Base-by-base conservation (phyloP, 1,284 basidiomycete genomes). In the Schizophyllum commune region DNA sequence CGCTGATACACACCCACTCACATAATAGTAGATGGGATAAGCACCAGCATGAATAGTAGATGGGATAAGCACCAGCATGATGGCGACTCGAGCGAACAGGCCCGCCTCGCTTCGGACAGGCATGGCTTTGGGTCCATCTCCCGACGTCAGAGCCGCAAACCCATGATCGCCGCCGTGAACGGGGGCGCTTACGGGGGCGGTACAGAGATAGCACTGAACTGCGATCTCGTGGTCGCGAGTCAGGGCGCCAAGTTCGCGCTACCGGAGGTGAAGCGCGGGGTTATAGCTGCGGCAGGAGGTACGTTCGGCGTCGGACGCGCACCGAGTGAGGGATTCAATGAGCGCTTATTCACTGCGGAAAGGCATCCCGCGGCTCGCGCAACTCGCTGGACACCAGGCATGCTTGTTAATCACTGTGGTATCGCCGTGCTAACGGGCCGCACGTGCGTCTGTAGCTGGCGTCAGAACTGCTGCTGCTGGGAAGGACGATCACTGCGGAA, bases 161-260 rank as follows among this genome's bases (percentile, higher is more conserved):
- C 91, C 7, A 83, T 93, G 64, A 89, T 95, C 58, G 90, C 91
- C 19, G 92, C 92, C 2, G 88, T 94, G 1, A 86, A 89, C 66
- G 92, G 92, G 13, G 80, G 85, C 32, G 86, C 89, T 2, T 88
- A 88, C 65, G 93, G 92, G 13, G 93, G 92, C 4, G 93, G 91
- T 1, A 79, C 85, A 53, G 92, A 95, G 70, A 83, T 93, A 58
- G 65, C 92, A 55, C 70, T 94, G 8, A 94, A 94, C 65, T 93
- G 90, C 66, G 92, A 95, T 70, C 71, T 94, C 27, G 89, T 94
- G 33, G 75, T 96, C n/a, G 88, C 91, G 1, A 82, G 79, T 60
- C 78, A 86, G 55, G 80, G 85, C 11, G 86, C 89, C 5, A 83
- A 81, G 61, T 88, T 96, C 63, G 89, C 83, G 2, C 78, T 94